Base-by-base conservation (phyloP, 331 rosid species). In the Malus hybrid region DNA sequence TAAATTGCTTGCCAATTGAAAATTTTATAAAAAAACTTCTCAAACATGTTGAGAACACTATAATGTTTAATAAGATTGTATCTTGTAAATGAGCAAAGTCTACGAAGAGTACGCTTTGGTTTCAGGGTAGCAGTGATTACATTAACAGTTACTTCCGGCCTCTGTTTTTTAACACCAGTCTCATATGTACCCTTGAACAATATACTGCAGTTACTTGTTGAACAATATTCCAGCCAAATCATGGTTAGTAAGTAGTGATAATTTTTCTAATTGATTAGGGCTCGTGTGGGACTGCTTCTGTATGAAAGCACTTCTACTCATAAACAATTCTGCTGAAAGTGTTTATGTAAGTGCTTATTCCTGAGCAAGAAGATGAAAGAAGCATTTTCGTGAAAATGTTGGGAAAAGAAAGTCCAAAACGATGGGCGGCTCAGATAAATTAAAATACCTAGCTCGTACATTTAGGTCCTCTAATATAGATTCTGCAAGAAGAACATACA, bases 131-230 rank as follows among this genome's bases (percentile, higher is more conserved):
- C 71, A 84, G 89, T n/a, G 98, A 90, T 80, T 93, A 89, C 80
- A 15, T 93, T 7, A 87, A 79, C 87, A 93, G 87, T 65, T 93
- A 89, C 77, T 93, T 87, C 80, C 0, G 50, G 73, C 84, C 91
- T 1, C 8, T 15, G 1, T 6, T 18, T 24, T 90, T 85, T 76
- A 14, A 22, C 7, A 34, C 88, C 52, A 84, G 75, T 11, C 3
- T 0, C n/a, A 2, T 0, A 3, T 86, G 36, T 64, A 36, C 78
- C 27, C 73, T 81, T 24, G 68, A 73, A 1, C 71, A 76, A 48
- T 89, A 54, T 63, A 85, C 93, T 55, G 4, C 0, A 0, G 74
- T 15, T 65, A 24, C 91, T 93, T 65, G 55, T 62, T 33, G 0
- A 52, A 3, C 75, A 86, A 78, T 87, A 78, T 32, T 55, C 81